Base-by-base conservation (phyloP, 2,329 filamentous ascomycete genomes). In the Fusarium globosum region DNA sequence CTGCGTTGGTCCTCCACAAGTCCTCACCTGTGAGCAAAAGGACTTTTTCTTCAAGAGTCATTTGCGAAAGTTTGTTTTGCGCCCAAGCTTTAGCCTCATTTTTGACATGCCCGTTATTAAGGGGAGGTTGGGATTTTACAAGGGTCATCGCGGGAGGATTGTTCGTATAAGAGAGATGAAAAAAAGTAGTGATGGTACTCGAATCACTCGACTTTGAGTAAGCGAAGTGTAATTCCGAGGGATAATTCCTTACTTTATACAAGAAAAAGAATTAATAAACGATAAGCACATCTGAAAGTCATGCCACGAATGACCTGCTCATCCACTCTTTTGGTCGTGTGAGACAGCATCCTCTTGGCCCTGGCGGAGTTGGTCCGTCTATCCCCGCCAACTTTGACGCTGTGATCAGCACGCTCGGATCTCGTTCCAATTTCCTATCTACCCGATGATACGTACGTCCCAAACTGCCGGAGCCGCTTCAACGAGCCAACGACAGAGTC, bases 31-130 rank as follows among this genome's bases (percentile, higher is more conserved):
- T 36, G 26, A 73, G 62, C 3, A 66, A 9, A 12, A 63, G 16
- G 6, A 71, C 61, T 33, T 71, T 73, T 57, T 69, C 63, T 26
- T 74, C 67, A 1, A 71, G 20, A 11, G 55, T 59, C 51, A 73
- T 73, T 21, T 71, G 63, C 5, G 35, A 51, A 13, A 71, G 42
- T 16, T 68, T 74, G 4, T 60, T 45, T 39, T 23, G 46, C 2
- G 41, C 68, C 42, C 52, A 71, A 4, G 43, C 48, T 15, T 48
- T 51, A 16, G 64, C 56, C n/a, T 52, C 26, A 20, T 42, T 43
- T 41, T 28, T 28, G 18, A 9, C 14, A 2, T 20, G 15, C 41
- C 23, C 10, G 4, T 26, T 42, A 11, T 30, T 21, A 18, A 18
- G 28, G 28, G 20, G 35, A 30, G 42, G 26, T 1, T 55, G 48